Conservation (phyloP, 192 early-diverging fungal genomes). For the Oehlia diaphana region DNA sequence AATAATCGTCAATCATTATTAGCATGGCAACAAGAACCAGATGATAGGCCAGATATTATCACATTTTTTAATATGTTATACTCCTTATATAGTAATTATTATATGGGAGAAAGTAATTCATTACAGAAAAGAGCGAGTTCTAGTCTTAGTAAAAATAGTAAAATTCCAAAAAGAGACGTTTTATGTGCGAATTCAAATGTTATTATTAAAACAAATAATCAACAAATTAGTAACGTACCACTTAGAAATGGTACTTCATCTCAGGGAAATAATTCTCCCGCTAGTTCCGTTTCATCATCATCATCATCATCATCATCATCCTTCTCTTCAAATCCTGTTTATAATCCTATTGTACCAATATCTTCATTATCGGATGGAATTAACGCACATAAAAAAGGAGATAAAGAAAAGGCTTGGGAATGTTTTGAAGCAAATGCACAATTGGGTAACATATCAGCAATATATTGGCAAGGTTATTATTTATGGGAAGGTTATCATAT, state of each 20-base stretch:
- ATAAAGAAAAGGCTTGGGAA: slow-evolving; percentile 14
- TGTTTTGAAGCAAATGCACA: slow-evolving; percentile 20
- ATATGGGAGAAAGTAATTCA: neutral
- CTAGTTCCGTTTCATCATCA: neutral
- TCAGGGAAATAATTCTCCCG: neutral
- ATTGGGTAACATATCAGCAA: slow-evolving; percentile 3
- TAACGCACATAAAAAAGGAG: neutral
- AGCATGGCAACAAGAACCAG: neutral
- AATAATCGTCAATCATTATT: too few relatives aligned
- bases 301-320: neutral
- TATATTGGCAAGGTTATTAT: slow-evolving; percentile 27
- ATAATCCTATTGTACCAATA: neutral
- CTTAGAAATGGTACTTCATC: neutral
- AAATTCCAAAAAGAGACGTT: neutral
- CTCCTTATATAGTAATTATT: neutral
- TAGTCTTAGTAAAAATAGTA: neutral
- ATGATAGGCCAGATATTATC: neutral
- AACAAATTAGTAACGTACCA: neutral
- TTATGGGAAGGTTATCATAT: slow-evolving; percentile 16
- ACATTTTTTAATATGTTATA: neutral
- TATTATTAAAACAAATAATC: neutral
- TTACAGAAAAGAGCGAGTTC: neutral
- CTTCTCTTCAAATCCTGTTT: neutral
- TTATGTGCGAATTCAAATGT: neutral
- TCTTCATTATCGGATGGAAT: neutral